Base-by-base conservation (phyloP, 495 filamentous ascomycete species). In the Penicillium subrubescens region DNA sequence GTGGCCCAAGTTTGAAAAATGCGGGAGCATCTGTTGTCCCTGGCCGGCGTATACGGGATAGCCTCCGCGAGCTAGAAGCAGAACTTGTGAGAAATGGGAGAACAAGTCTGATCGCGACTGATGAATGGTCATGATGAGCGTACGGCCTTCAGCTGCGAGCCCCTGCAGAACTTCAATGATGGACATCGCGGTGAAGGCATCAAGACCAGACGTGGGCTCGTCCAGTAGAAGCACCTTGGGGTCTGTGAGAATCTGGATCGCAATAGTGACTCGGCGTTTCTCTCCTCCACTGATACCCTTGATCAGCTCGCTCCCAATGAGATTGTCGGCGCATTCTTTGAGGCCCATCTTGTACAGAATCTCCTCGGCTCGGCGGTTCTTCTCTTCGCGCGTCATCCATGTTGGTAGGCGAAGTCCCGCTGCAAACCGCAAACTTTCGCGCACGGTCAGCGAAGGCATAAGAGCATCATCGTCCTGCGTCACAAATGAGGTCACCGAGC, bases 211-310 rank as follows among this genome's bases (percentile, higher is more conserved):
- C 0, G 89, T 92, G 27, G 90, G 90, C 64, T 93, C 90, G 68
- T 93, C 90, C 1, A 92, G 78, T 14, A 92, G 71, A 14, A 93
- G 73, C 8, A 92, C 83, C 35, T 84, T 82, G 2, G 90, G 90
- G 52, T 91, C 88, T 5, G 89, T 91, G 31, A 92, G 79, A 59
- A 92, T 87, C 65, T 93, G 90, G 8, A 91, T 85, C 5, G 88
- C 90, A 67, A 93, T 92, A 7, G 88, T 87, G 11, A 92, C 88
- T 62, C 90, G 79, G 25, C 90, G 78, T 73, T 92, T 92, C 75
- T 93, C 90, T 25, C 90, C 90, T 12, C 90, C 90, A 52, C 88
- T 91, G 58, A 92, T 92, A 0, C 90, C 90, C 70, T 92, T 93
- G 60, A 88, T 78, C 23, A 89, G 75, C 7, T 91, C 87, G 67